Base-by-base conservation (phyloP, 169 alveolate genomes). In the Cyclospora cayetanensis region DNA sequence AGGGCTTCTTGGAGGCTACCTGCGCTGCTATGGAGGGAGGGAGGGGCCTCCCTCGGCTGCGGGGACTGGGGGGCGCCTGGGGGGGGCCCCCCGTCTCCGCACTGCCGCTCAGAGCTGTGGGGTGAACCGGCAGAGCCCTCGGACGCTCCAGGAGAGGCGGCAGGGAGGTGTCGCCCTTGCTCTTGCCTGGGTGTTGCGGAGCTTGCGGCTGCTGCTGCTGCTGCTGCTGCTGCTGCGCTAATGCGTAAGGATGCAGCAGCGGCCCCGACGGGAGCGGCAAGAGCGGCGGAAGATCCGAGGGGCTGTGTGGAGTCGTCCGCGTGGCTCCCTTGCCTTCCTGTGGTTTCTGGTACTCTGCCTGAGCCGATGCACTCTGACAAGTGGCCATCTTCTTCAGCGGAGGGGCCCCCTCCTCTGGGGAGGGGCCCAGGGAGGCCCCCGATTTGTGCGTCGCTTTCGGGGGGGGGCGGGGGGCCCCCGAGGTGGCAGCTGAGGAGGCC, bases 211-310 rank as follows among this genome's bases (percentile, higher is more conserved):
- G 83, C 35, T 31, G 60, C 52, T 31, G 83, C 37, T 31, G 83
- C 1, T 20, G 55, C 31, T 35, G 55, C 60, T 72, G 83, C 37
- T 39, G 50, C 53, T 37, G 37, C 4, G 20, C 39, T 39, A 39
- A 31, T 9, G 60, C 50, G 53, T 72, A 39, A 18, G 4, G 79
- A 7, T 37, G 60, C 55, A 72, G 83, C 37, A 39, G 83, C 7
- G 55, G 25, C 60, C 12, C 39, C 31, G 83, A 31, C 31, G 83
- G 83, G 39, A 72, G 83, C 11, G 83, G 83, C 55, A 72, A 55
- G 37, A 72, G 83, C 7, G 83, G 83, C 0, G 83, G 83, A 12
- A 72, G 83, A 12, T 72, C 83, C 22, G 83, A 72, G 12, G 83
- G 83, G 55, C 22, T 72, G 15, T 35, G 35, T 18, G 83, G 55